Base-by-base conservation (phyloP, 805 yeast genomes). In the Yarrowia sp. region DNA sequence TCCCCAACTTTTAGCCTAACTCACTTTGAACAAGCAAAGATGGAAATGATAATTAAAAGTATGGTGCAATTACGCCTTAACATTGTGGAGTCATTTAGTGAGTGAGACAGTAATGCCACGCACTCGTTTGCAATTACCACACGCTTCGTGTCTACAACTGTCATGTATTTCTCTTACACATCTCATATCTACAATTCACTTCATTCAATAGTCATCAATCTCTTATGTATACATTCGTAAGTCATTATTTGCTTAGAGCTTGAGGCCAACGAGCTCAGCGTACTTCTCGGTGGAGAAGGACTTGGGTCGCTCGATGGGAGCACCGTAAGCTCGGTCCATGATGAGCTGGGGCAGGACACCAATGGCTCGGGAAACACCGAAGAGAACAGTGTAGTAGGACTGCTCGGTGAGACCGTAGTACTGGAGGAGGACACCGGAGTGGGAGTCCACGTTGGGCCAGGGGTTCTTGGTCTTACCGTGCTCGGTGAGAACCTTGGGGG, bases 391-490 rank as follows among this genome's bases (percentile, higher is more conserved):
- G 82, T 88, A 89, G 84, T 88, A 90, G 69, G 86, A 80, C 73
- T 87, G 82, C 79, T 90, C 91, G 71, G 83, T 87, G 77, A 90
- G 81, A 55, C 95, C 95, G 80, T 89, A 89, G 82, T 90, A 90
- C 77, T 88, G 87, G 81, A 90, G 88, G 72, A 90, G 80, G 61
- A 89, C 89, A 73, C 95, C 95, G 22, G 91, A 87, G 74, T 87
- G 85, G 53, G 92, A 87, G 80, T 90, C 95, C 72, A 90, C 95
- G 77, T 90, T 90, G 71, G 95, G 95, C 84, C 84, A 88, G 72
- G 95, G 95, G 82, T 90, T 90, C 83, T 89, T 87, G 77, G 93
- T 89, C 83, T 90, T 90, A 70, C 95, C 94, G 80, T 90, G 94
- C 80, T 87, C 80, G 72, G 85, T 86, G 75, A 90, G 82, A 52